Percentiles rank a stretch among this genome's conserved stretches.
phyloP scores from a whole-genome alignment of 768 basidiomycete genomes.

The Pulveroboletus sp. region DNA sequence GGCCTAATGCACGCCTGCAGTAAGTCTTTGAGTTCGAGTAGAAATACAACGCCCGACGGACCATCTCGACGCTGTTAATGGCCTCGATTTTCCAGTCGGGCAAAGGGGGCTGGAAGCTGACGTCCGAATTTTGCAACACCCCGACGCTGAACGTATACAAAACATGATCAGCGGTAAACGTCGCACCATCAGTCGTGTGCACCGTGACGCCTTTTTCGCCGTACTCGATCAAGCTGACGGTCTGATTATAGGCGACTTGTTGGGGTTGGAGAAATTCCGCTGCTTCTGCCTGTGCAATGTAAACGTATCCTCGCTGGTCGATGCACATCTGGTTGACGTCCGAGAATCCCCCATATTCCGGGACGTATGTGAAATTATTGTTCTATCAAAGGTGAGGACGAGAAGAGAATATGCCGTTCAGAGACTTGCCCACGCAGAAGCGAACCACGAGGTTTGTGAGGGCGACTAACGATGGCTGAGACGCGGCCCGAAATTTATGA shows the following conservation, averaged over 20 bases:
- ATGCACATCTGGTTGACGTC: conserved; percentile 48
- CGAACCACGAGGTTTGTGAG: conserved; percentile 59
- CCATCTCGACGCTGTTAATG: conserved; percentile 60
- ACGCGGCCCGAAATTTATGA: neutral
- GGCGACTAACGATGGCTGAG: conserved; percentile 49
- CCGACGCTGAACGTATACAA: conserved; percentile 68
- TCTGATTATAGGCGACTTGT: conserved; percentile 49
- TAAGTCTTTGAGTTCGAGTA: neutral
- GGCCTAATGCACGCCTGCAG: conserved; percentile 27
- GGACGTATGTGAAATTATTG: conserved; percentile 57
- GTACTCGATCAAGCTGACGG: conserved; percentile 46
- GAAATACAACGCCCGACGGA: conserved; percentile 12
- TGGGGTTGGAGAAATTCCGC: conserved; percentile 44
- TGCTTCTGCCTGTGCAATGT: conserved; percentile 55
- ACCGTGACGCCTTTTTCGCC: conserved; percentile 45
- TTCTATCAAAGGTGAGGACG: conserved; percentile 34
- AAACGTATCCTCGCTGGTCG: conserved; percentile 61
- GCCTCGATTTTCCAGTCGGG: conserved; percentile 65
- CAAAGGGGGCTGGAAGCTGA: conserved; percentile 50
- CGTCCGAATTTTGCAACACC: conserved; percentile 62
- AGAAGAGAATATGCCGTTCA: neutral
- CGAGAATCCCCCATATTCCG: conserved; percentile 55
- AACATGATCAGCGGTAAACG: conserved; percentile 51
- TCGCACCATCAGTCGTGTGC: conserved; percentile 40
- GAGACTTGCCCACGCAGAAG: conserved; percentile 54